Base-by-base conservation (phyloP, 73 alveolate species). In the Halteria grandinella region DNA sequence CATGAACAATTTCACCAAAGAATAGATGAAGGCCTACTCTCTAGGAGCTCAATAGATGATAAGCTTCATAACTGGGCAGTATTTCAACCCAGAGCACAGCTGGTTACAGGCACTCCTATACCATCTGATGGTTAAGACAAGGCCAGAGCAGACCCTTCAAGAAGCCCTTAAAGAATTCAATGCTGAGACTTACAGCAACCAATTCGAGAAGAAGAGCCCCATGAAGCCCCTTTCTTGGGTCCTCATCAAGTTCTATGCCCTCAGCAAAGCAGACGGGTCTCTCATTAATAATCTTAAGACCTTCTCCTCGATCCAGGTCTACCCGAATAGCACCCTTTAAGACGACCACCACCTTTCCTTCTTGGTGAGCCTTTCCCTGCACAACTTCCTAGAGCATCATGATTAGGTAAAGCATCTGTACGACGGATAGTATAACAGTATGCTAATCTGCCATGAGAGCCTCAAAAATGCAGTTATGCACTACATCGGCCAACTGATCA, bases 331-430 rank as follows among this genome's bases (percentile, higher is more conserved):
- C n/a, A n/a, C n/a, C n/a, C n/a, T n/a, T n/a, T n/a, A n/a, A 6
- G 11, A 66, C 17, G 80, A 66, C 47, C 29, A 44, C 52, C 43
- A 66, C 43, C 8, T 66, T 25, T 21, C 43, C 20, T 45, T 60
- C 10, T 29, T 66, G 1, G 45, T 55, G n/a, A 51, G 43, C 17
- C 14, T 66, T 15, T 21, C 23, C 6, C 33, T 44, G 10, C 47
- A 66, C 31, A 18, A 66, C 32, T 14, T 66, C 36, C 80, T 45
- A 53, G 32, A 57, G 29, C 50, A 47, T 33, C 32, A 44, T 33
- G n/a, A 15, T n/a, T 25, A 15, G 52, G 12, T 20, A 5, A 54
- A 41, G 17, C 1, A 1, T 45, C 18, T 23, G 21, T 41, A 66
- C 47, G 7, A 8, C 15, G 14, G 28, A 2, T 32, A 28, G 21